phyloP scores from a whole-genome alignment of 2,329 filamentous ascomycete genomes.

The Leptographium procerum region DNA sequence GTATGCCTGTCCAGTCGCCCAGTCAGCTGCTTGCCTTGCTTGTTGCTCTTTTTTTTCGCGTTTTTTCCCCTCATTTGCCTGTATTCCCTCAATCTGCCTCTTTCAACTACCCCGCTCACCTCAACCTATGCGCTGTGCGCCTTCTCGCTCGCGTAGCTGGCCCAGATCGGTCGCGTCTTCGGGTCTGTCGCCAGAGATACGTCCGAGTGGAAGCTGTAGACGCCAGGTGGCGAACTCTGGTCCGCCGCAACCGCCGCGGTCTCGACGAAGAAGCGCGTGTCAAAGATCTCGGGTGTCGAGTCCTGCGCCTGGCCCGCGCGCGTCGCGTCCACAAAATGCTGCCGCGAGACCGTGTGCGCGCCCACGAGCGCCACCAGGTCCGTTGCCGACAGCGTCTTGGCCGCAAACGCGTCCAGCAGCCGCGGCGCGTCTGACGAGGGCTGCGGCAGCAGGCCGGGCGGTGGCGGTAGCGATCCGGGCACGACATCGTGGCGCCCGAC shows the following conservation, averaged over 20 bases:
- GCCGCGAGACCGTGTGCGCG: conserved; percentile 38
- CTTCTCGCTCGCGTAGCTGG: conserved; percentile 21
- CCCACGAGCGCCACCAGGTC: conserved; percentile 44
- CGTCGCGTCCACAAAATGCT: conserved; percentile 30
- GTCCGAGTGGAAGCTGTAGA: conserved; percentile 31
- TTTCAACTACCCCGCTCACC: conserved; percentile 19
- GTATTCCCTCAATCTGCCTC: neutral
- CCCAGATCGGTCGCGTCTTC: conserved; percentile 24
- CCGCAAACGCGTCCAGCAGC: conserved; percentile 33
- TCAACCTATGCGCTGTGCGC: conserved; percentile 29
- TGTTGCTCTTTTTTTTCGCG: neutral
- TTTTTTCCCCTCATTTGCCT: neutral
- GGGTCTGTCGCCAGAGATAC: conserved; percentile 25
- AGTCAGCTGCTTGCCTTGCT: neutral
- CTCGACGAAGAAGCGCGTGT: conserved; percentile 36
- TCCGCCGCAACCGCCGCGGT: conserved; percentile 16
- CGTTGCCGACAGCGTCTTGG: conserved; percentile 36
- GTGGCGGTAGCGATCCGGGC: conserved; percentile 19
- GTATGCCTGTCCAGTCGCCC: conserved; percentile 27
- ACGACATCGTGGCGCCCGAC: conserved; percentile 35
- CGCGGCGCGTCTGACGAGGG: conserved; percentile 26
- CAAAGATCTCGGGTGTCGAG: conserved; percentile 36
- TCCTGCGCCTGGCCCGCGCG: conserved; percentile 31
- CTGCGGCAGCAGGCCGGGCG: conserved; percentile 32
- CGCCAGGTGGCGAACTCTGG: conserved; percentile 16